Evolutionary conservation across 495 filamentous ascomycete genomes (phyloP).

Genomic region (Talaromyces stipitatus): DNA sequence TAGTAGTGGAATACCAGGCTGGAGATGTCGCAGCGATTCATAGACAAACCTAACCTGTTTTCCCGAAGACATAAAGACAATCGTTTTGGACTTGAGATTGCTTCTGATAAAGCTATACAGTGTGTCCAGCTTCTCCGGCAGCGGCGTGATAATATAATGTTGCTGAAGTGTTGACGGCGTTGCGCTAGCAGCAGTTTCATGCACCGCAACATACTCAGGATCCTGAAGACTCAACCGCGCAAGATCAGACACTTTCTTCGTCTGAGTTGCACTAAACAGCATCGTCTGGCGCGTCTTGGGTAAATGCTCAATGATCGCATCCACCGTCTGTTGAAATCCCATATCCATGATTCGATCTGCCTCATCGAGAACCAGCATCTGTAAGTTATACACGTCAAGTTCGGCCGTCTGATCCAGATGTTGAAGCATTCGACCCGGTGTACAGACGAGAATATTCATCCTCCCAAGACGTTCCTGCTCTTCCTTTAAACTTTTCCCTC

Average conservation of each 20-base stretch:
- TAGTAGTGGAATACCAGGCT: slow-evolving; percentile 90
- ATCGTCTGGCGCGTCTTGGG: slow-evolving; percentile 84
- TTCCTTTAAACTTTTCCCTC: slow-evolving; percentile 84
- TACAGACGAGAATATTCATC: slow-evolving; percentile 98
- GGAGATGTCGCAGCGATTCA: slow-evolving; percentile 86
- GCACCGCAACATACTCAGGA: slow-evolving; percentile 90
- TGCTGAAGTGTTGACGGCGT: slow-evolving; percentile 83
- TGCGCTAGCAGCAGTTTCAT: slow-evolving; percentile 71
- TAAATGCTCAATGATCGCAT: slow-evolving; percentile 89
- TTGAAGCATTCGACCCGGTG: slow-evolving; percentile 89
- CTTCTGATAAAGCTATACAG: slow-evolving; percentile 85
- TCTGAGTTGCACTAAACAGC: slow-evolving; percentile 94
- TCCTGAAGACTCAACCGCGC: slow-evolving; percentile 81
- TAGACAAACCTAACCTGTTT: slow-evolving; percentile 96
- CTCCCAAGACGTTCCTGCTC: slow-evolving; percentile 77
- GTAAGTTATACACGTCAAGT: slow-evolving; percentile 82
- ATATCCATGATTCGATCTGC: slow-evolving; percentile 97
- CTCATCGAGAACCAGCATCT: slow-evolving; percentile 92
- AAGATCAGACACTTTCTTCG: slow-evolving; percentile 85
- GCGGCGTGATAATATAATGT: slow-evolving; percentile 77
- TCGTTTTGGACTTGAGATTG: slow-evolving; percentile 84
- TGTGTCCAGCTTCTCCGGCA: slow-evolving; percentile 83
- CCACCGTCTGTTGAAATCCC: slow-evolving; percentile 87
- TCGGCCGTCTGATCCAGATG: slow-evolving; percentile 91
- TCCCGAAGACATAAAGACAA: slow-evolving; percentile 88